A percentile compares a stretch with the other conserved stretches of the same genome.
Evolutionary conservation across 179 eudicot species (phyloP).

Genomic region (Beta corolliflora): DNA sequence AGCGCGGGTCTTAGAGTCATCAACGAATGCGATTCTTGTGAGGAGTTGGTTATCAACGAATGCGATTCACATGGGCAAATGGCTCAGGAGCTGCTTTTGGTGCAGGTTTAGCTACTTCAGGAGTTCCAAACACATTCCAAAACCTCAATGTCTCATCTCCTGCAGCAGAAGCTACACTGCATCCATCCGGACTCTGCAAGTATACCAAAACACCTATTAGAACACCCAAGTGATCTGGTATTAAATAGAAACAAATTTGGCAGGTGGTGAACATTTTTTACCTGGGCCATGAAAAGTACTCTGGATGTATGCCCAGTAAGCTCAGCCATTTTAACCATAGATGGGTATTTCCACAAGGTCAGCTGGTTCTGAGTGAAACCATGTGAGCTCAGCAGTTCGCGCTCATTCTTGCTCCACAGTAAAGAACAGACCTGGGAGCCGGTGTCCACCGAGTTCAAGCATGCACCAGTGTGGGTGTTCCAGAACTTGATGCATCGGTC

Average conservation of each 20-base stretch:
- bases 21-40: background rate
- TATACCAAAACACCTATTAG: background rate
- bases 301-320: slow-evolving; percentile 84
- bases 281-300: slow-evolving; percentile 78
- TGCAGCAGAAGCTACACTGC: slow-evolving; percentile 74
- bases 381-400: slow-evolving; percentile 85
- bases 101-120: slow-evolving; percentile 73
- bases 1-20: background rate
- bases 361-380: slow-evolving; percentile 90
- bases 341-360: slow-evolving; percentile 91
- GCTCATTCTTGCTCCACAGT: slow-evolving; percentile 86
- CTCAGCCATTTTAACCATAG: slow-evolving; percentile 90
- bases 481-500: slow-evolving; percentile 84
- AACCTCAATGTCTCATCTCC: slow-evolving; percentile 76
- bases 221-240: background rate
- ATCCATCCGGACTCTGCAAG: slow-evolving; percentile 70
- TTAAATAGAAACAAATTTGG: background rate
- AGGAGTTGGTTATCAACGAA: slow-evolving; percentile 40
- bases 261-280: background rate
- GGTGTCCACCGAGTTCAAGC: slow-evolving; percentile 76
- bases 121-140: slow-evolving; percentile 87
- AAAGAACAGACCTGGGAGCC: slow-evolving; percentile 85
- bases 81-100: slow-evolving; percentile 61
- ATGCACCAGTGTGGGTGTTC: slow-evolving; percentile 87
- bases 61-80: slow-evolving; percentile 55